phyloP scores from a whole-genome alignment of 768 basidiomycete genomes.

The Lentinula sp. region DNA sequence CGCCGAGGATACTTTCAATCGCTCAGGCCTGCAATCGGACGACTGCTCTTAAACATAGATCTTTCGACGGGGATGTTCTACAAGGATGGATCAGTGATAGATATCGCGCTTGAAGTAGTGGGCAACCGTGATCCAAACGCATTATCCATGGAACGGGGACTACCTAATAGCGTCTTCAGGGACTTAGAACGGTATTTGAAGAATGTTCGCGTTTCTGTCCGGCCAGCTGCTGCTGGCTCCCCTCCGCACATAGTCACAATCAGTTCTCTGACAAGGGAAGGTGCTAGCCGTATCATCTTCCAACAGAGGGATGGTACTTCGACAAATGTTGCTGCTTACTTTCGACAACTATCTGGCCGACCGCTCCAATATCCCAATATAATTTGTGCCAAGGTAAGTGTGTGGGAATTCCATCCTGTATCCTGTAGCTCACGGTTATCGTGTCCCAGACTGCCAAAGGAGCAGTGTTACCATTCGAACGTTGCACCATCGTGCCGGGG shows the following conservation, averaged over 20 bases:
- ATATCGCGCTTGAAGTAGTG: slow-evolving; percentile 54
- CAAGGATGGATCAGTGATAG: slow-evolving; percentile 52
- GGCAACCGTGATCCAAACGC: slow-evolving; percentile 19
- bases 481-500: slow-evolving; percentile 54
- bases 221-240: slow-evolving; percentile 15
- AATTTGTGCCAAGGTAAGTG: slow-evolving; percentile 50
- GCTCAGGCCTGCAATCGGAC: slow-evolving; percentile 58
- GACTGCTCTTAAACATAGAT: slow-evolving; percentile 70
- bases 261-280: slow-evolving; percentile 43
- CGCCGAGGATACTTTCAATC: slow-evolving; percentile 85
- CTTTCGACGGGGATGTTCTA: slow-evolving; percentile 77
- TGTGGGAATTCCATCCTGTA: not conserved
- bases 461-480: slow-evolving; percentile 63
- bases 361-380: slow-evolving; percentile 41
- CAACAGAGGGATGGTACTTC: slow-evolving; percentile 36
- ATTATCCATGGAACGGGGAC: slow-evolving; percentile 26
- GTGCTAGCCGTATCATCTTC: slow-evolving; percentile 47
- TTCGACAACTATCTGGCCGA: slow-evolving; percentile 13
- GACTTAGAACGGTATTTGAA: slow-evolving; percentile 30
- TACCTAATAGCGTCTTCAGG: slow-evolving; percentile 48
- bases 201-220: slow-evolving; percentile 25
- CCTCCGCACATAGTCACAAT: slow-evolving; percentile 23
- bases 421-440: no score
- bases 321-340: slow-evolving; percentile 38
- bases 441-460: slow-evolving; percentile 46